Percentiles rank a stretch among this genome's conserved stretches.
Conservation (phyloP, 176 grass and related monocot species). For the Eleusine indica region DNA sequence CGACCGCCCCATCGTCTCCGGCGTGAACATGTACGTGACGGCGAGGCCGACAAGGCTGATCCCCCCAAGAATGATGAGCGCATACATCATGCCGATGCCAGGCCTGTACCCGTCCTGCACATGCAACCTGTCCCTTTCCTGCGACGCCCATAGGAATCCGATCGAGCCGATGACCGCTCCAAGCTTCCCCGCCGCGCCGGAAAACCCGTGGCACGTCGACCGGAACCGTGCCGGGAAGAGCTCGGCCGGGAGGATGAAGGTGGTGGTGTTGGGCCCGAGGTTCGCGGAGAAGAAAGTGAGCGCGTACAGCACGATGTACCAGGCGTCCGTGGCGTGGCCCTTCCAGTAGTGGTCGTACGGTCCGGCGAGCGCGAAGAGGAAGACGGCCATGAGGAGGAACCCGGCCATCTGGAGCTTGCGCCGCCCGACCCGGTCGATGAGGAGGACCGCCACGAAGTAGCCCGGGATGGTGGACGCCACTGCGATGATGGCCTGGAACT, state of each 20-base stretch:
- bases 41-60: slow-evolving; percentile 54
- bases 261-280: slow-evolving; percentile 75
- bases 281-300: slow-evolving; percentile 79
- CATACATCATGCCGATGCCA: slow-evolving; percentile 60
- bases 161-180: slow-evolving; percentile 47
- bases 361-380: slow-evolving; percentile 59
- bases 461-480: slow-evolving; percentile 52
- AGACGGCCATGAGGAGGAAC: slow-evolving; percentile 64
- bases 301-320: slow-evolving; percentile 63
- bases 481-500: slow-evolving; percentile 60
- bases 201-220: slow-evolving; percentile 66
- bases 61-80: slow-evolving; percentile 52
- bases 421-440: slow-evolving; percentile 55
- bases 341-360: slow-evolving; percentile 66
- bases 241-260: slow-evolving; percentile 73
- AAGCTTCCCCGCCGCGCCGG: slow-evolving; percentile 52
- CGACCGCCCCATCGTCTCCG: slow-evolving; percentile 63
- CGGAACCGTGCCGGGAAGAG: slow-evolving; percentile 59
- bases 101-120: slow-evolving; percentile 32
- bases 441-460: slow-evolving; percentile 48
- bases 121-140: neutral
- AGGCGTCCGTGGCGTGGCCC: slow-evolving; percentile 18
- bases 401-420: slow-evolving; percentile 52
- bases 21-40: slow-evolving; percentile 56
- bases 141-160: slow-evolving; percentile 58